Percentiles rank a stretch among this genome's conserved stretches.
These are phyloP conservation scores for Cornus controversa DNA, from an alignment of 148 eudicot genomes.

Conservation along the genomic window DNA sequence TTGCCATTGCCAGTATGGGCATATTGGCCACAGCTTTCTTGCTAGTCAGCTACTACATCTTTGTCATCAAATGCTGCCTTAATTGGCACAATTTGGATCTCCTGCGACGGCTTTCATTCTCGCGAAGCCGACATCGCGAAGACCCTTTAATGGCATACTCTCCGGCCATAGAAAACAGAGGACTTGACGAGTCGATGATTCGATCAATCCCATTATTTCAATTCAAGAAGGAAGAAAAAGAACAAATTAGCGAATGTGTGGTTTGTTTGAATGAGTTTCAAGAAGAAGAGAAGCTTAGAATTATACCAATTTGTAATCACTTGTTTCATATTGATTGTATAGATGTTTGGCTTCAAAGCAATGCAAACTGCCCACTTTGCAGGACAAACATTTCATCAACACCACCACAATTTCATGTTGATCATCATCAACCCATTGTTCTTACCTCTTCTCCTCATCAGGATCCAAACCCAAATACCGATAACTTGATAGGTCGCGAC, in stretches of 20 bases:
- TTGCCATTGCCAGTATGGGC: constrained; percentile 73
- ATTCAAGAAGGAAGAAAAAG: constrained; percentile 28
- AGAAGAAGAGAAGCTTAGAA: constrained; percentile 62
- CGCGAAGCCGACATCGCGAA: constrained; percentile 18
- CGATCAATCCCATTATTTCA: constrained; percentile 67
- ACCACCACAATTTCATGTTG: constrained; percentile 9
- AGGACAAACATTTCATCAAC: constrained; percentile 56
- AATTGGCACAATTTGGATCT: constrained; percentile 55
- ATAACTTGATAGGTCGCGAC: constrained; percentile 33
- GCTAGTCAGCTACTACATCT: constrained; percentile 66
- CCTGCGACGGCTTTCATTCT: constrained; percentile 39
- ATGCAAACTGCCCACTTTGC: constrained; percentile 83
- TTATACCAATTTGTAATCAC: constrained; percentile 74
- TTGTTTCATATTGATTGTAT: constrained; percentile 89
- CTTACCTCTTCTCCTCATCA: constrained; percentile 21
- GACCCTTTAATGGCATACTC: constrained; percentile 23
- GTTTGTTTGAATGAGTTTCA: constrained; percentile 78
- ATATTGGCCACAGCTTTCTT: constrained; percentile 68
- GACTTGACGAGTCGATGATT: constrained; percentile 67
- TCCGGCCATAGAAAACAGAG: constrained; percentile 31
- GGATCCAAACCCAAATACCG: constrained; percentile 9
- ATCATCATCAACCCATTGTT: constrained; percentile 12
- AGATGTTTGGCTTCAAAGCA: constrained; percentile 86
- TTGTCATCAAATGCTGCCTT: constrained; percentile 83
- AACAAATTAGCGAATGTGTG: constrained; percentile 52